Evolutionary conservation across 2,329 filamentous ascomycete species (phyloP).

Genomic region (Truncatella angustata): DNA sequence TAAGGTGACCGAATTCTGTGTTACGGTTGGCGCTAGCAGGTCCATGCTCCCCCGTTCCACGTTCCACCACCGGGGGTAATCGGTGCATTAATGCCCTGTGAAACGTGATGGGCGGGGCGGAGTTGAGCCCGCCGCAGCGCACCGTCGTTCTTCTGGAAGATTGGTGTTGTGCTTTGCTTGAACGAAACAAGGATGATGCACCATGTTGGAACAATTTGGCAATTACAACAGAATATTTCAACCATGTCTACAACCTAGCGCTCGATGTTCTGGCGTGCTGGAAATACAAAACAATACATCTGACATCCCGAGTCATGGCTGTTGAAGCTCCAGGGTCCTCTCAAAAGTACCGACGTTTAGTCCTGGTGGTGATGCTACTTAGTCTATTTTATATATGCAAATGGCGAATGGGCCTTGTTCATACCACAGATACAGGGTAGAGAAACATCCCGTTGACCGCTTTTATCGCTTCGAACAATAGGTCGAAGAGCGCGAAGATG

Average conservation of each 20-base stretch:
- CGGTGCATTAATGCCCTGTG: not conserved
- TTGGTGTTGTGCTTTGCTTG: not conserved
- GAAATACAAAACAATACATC: not conserved
- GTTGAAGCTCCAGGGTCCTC: not conserved
- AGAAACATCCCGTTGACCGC: not conserved
- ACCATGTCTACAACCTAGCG: no score
- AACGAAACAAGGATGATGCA: slow-evolving; percentile 1
- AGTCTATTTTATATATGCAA: no score
- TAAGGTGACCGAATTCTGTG: not conserved
- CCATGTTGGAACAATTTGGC: not conserved
- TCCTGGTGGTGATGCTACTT: no score
- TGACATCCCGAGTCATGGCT: not conserved
- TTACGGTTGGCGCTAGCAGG: not conserved
- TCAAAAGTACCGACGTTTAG: no score
- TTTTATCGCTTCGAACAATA: not conserved
- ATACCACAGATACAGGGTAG: not conserved
- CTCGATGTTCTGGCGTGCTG: not conserved
- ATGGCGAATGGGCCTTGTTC: no score
- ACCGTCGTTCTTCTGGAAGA: no score
- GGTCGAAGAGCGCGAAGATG: no score
- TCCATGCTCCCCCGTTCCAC: no score
- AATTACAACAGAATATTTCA: no score
- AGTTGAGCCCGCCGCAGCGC: no score
- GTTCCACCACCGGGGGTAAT: not conserved
- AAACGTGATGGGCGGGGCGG: slow-evolving; percentile 1